Base-by-base conservation (phyloP, 2,329 filamentous ascomycete species). In the Aschersonia sp. region DNA sequence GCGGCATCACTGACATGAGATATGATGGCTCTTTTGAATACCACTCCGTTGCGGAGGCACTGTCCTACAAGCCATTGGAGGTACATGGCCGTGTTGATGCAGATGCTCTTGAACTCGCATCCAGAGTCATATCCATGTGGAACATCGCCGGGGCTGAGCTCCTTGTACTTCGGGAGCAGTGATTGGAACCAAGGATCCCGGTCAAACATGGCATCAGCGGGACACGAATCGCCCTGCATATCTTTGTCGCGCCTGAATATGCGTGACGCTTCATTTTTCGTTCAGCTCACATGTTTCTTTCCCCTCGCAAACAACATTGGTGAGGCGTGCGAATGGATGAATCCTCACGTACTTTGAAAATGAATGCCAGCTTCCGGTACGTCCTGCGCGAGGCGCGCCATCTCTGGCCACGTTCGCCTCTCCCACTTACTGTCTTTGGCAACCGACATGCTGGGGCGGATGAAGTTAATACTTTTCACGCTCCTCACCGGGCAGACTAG, bases 71-170 rank as follows among this genome's bases (percentile, higher is more conserved):
- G 80, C 79, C 85, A 96, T 4, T 86, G 80, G 2, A 96, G 78
- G 65, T 96, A 97, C 50, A 96, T 67, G 42, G 85, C 79, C 0
- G 86, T 86, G 67, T 97, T 96, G 62, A 96, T 91, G 66, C 89
- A 96, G 41, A 95, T 82, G 1, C 85, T 91, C 5, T 78, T 87
- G 63, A 92, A 95, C 48, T 75, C 71, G 46, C 78, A 85, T 30
- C 80, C 89, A 9, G 82, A 84, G 51, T 88, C 82, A 47, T 82
- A 76, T 20, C 77, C 85, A 0, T 68, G 56, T 0, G 78, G 76
- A 1, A 94, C 67, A 54, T 84, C 72, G 7, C 68, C 63, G 35
- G 72, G 62, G 4, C 73, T 59, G 3, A 91, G 64, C 49, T 79
- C 67, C 51, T 77, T 75, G 64, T 81, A 91, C 65, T 91, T 80